These are phyloP conservation scores for Nemania bipapillata DNA, from an alignment of 2,329 filamentous ascomycete genomes.

Conservation along the genomic window DNA sequence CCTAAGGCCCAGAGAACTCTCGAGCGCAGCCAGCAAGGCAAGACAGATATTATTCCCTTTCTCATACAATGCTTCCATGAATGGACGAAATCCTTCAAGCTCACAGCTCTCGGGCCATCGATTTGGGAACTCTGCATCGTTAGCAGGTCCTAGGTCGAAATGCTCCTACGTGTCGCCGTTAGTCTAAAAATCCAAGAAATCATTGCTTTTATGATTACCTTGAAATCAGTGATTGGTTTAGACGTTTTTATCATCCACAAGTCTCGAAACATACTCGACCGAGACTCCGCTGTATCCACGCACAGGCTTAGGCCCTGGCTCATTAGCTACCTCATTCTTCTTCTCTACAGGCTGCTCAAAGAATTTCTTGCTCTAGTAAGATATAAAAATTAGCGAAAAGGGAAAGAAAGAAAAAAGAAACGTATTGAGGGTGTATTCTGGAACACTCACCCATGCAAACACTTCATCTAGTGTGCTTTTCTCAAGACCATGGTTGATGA, in stretches of 20 bases:
- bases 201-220: background rate
- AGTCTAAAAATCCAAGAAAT: background rate
- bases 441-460: constrained; percentile 18
- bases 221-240: constrained; percentile 25
- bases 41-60: constrained; percentile 9
- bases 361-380: constrained; percentile 20
- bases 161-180: constrained; percentile 20
- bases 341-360: constrained; percentile 13
- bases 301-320: constrained; percentile 23
- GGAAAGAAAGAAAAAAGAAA: too few relatives aligned
- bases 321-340: constrained; percentile 25
- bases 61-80: constrained; percentile 26
- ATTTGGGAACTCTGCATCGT: constrained; percentile 28
- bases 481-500: constrained; percentile 25
- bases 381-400: background rate
- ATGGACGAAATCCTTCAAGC: constrained; percentile 25
- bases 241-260: constrained; percentile 28
- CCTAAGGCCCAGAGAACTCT: constrained; percentile 20
- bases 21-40: constrained; percentile 18
- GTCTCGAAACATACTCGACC: constrained; percentile 27
- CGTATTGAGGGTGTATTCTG: background rate
- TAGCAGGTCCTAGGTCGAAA: constrained; percentile 23
- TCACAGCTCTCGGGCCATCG: constrained; percentile 23
- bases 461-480: constrained; percentile 16
- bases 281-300: constrained; percentile 26